These are phyloP conservation scores for Wickerhamiella infanticola DNA, from an alignment of 1,139 yeast species.

Conservation along the genomic window DNA sequence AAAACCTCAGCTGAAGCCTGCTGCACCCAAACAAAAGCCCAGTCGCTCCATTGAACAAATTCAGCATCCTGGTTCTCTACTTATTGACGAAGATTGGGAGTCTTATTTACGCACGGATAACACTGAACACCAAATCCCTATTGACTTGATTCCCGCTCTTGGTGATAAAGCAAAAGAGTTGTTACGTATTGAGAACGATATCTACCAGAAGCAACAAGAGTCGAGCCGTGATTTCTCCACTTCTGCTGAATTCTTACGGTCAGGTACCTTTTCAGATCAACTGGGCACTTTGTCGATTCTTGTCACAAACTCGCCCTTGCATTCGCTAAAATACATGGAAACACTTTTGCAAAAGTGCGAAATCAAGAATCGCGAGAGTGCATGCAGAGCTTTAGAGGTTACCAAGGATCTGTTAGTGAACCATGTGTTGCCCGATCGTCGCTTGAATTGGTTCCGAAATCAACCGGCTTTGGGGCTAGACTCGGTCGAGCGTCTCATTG, in stretches of 20 bases:
- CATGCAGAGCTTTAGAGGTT: conserved; percentile 80
- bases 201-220: conserved; percentile 35
- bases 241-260: conserved; percentile 67
- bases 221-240: conserved; percentile 44
- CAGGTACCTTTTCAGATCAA: conserved; percentile 93
- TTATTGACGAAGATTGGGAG: conserved; percentile 1
- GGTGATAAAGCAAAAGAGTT: conserved; percentile 51
- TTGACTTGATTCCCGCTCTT: conserved; percentile 39
- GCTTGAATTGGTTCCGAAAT: conserved; percentile 62
- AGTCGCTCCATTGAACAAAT: background rate
- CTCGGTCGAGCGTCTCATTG: conserved; percentile 37
- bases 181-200: conserved; percentile 54
- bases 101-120: background rate
- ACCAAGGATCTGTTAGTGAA: conserved; percentile 71
- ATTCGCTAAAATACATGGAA: conserved; percentile 71
- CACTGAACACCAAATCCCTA: conserved; percentile 22
- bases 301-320: conserved; percentile 90
- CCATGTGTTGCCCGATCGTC: conserved; percentile 67
- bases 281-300: conserved; percentile 85
- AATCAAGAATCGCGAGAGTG: conserved; percentile 87
- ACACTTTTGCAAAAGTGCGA: conserved; percentile 63
- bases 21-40: background rate
- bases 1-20: conserved; percentile 18
- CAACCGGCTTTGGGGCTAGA: conserved; percentile 40
- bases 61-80: background rate